Evolutionary conservation across 805 yeast species (phyloP).

Genomic region (Ogataea paraovalis): DNA sequence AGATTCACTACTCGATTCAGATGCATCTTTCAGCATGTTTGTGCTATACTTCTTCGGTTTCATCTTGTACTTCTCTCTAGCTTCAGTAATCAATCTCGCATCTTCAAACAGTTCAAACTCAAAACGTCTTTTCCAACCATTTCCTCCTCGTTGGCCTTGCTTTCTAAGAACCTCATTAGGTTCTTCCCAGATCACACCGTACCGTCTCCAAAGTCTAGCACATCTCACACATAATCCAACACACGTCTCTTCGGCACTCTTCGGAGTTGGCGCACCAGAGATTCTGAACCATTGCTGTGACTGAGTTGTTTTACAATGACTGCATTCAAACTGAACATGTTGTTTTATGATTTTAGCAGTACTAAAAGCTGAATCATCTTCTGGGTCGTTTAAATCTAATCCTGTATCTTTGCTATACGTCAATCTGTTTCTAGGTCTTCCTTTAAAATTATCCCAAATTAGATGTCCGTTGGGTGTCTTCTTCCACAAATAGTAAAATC

Average conservation of each 20-base stretch:
- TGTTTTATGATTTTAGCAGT: constrained; percentile 40
- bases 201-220: constrained; percentile 87
- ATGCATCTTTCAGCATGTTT: background rate
- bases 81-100: constrained; percentile 47
- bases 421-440: constrained; percentile 58
- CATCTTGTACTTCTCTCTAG: constrained; percentile 37
- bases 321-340: constrained; percentile 53
- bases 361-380: constrained; percentile 72
- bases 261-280: constrained; percentile 52
- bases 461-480: constrained; percentile 69
- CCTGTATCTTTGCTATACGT: constrained; percentile 44
- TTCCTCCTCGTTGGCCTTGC: constrained; percentile 38
- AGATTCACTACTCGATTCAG: background rate
- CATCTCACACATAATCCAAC: constrained; percentile 79
- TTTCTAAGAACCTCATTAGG: constrained; percentile 64
- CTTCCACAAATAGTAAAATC: constrained; percentile 90
- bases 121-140: constrained; percentile 54
- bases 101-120: constrained; percentile 70
- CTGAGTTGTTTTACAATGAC: constrained; percentile 58
- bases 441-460: constrained; percentile 81
- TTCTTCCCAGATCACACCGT: constrained; percentile 82
- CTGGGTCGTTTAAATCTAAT: constrained; percentile 40
- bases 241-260: constrained; percentile 33
- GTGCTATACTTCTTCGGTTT: constrained; percentile 19
- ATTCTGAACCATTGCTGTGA: constrained; percentile 67